Conservation (phyloP, 495 filamentous ascomycete species). For the Hyaloscypha hepaticicola region DNA sequence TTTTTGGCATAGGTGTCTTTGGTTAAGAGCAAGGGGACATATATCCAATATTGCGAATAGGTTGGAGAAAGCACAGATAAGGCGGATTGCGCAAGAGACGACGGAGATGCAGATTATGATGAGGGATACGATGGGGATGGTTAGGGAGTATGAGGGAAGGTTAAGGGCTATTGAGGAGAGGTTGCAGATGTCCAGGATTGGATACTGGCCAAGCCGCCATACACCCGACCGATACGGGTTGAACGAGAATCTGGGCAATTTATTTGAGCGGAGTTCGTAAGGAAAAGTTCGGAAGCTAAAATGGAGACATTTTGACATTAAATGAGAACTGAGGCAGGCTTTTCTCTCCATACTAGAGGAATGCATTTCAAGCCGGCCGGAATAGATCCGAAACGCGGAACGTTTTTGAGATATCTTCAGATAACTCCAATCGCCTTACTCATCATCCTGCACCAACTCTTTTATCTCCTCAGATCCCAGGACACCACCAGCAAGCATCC, state of each 20-base stretch:
- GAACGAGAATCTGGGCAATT: background rate
- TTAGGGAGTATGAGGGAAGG: slow-evolving; percentile 20
- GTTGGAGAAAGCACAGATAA: slow-evolving; percentile 27
- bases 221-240: background rate
- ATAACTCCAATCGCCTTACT: slow-evolving; percentile 24
- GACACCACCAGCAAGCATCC: slow-evolving; percentile 16
- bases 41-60: slow-evolving; percentile 24
- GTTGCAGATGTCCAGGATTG: slow-evolving; percentile 25
- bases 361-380: background rate
- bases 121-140: slow-evolving; percentile 25
- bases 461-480: slow-evolving; percentile 50
- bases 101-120: slow-evolving; percentile 23
- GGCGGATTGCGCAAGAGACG: slow-evolving; percentile 28
- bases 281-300: background rate
- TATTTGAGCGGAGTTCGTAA: background rate
- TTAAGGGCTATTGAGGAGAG: slow-evolving; percentile 25
- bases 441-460: slow-evolving; percentile 64
- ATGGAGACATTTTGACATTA: background rate
- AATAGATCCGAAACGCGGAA: background rate
- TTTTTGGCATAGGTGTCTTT: slow-evolving; percentile 23
- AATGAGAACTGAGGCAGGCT: background rate
- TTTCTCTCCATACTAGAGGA: background rate
- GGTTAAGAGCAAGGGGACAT: slow-evolving; percentile 20
- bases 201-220: slow-evolving; percentile 1
- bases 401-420: background rate